Evolutionary conservation across 2,329 filamentous ascomycete species (phyloP).

Genomic region (Sarocladium kiliense): DNA sequence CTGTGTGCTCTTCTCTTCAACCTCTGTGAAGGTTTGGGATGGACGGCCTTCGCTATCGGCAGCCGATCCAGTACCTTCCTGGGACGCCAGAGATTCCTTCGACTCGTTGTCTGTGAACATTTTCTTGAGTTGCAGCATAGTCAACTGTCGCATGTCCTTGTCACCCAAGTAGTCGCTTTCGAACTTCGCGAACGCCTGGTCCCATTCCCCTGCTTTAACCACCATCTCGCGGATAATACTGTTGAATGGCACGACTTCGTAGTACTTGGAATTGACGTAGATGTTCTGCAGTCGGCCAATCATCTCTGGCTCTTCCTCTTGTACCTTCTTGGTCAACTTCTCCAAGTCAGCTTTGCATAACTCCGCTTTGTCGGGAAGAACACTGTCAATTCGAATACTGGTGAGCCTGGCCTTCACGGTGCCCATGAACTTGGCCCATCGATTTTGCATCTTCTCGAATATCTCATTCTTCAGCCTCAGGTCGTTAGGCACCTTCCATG

Average conservation of each 20-base stretch:
- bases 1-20: slow-evolving; percentile 42
- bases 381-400: slow-evolving; percentile 77
- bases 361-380: slow-evolving; percentile 81
- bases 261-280: slow-evolving; percentile 92
- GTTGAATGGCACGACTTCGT: slow-evolving; percentile 93
- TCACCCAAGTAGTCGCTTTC: slow-evolving; percentile 93
- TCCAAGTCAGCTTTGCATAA: slow-evolving; percentile 80
- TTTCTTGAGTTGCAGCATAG: slow-evolving; percentile 87
- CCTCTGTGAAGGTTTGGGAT: slow-evolving; percentile 40
- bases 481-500: slow-evolving; percentile 97
- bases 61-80: slow-evolving; percentile 59
- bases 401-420: slow-evolving; percentile 81
- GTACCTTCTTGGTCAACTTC: slow-evolving; percentile 67
- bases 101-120: slow-evolving; percentile 91
- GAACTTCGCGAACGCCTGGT: slow-evolving; percentile 82
- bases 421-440: slow-evolving; percentile 79
- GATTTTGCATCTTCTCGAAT: slow-evolving; percentile 73
- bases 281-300: slow-evolving; percentile 77
- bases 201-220: slow-evolving; percentile 91
- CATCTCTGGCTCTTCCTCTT: slow-evolving; percentile 74
- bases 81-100: slow-evolving; percentile 65
- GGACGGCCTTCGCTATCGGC: slow-evolving; percentile 44
- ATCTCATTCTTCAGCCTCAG: slow-evolving; percentile 89
- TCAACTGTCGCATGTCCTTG: slow-evolving; percentile 89
- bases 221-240: slow-evolving; percentile 83